Base-by-base conservation (phyloP, 768 basidiomycete species). In the Leccinum subgranulosum region DNA sequence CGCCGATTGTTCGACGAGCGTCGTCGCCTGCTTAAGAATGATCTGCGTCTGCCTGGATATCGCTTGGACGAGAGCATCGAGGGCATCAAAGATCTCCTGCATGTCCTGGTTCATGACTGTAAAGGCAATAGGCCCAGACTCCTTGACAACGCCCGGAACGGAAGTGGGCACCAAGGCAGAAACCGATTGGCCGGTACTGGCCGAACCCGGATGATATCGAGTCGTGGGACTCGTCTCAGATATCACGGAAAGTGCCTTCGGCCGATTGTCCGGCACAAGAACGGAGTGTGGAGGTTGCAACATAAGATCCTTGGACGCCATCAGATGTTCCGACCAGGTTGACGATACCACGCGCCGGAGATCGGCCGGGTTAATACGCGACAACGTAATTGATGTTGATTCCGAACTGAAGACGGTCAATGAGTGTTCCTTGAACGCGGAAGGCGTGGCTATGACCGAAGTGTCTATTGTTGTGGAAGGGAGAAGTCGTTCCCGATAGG, bases 41-140 rank as follows among this genome's bases (percentile, higher is more conserved):
- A 63, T 58, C 36, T 66, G 66, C 9, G 69, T 70, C 58, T 86
- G 84, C 51, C 73, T 75, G 11, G 76, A 77, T 53, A 87, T 79
- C 45, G 78, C 79, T 31, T 70, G 73, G 58, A 80, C 71, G 34
- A 88, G 76, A 1, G 78, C 82, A 60, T 88, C 86, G 29, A 88
- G 74, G 4, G 83, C 84, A 25, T 81, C 80, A 33, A 82, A 67
- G 19, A 87, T 73, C 60, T 86, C 85, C 21, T 78, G 74, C 51
- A 85, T 68, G 56, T 87, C 86, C 52, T 73, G 76, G 9, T 76
- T 76, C 21, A 85, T 69, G n/a, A 72, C 72, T 7, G 78, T 73
- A 2, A 77, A 65, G 23, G 79, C 67, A 12, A 76, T 76, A 48
- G 78, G 78, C 53, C 78, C 73, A 46, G 76, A 80, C 39, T 75